Percentiles rank a stretch among this genome's conserved stretches.
These are phyloP conservation scores for Coemansia sp. DNA, from an alignment of 192 early-diverging fungal genomes.

Conservation along the genomic window DNA sequence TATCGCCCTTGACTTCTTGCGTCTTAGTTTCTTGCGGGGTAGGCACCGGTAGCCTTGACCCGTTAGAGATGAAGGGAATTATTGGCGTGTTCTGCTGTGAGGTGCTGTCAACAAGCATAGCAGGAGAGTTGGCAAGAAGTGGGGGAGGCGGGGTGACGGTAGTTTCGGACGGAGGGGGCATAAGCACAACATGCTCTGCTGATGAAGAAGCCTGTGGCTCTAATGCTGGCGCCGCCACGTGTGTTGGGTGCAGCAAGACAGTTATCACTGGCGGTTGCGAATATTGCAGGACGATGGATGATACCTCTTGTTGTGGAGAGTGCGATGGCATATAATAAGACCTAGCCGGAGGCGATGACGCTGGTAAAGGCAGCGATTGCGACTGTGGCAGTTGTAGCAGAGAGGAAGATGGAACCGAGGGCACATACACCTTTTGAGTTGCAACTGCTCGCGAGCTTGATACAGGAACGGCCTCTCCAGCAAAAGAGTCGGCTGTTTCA, in stretches of 20 bases:
- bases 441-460: neutral
- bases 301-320: neutral
- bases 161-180: neutral
- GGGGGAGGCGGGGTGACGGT: neutral
- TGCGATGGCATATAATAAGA: neutral
- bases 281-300: neutral
- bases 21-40: conserved; percentile 3
- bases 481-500: neutral
- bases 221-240: neutral
- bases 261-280: neutral
- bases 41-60: conserved; percentile 15
- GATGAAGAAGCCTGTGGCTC: neutral
- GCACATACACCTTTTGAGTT: neutral
- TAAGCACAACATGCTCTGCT: neutral
- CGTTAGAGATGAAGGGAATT: conserved; percentile 45
- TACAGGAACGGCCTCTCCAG: neutral
- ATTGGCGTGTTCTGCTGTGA: conserved; percentile 22
- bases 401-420: neutral
- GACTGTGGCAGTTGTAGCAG: neutral
- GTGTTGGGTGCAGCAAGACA: conserved; percentile 8
- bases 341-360: neutral
- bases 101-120: conserved; percentile 13
- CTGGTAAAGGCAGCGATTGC: neutral
- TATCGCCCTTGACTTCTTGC: conserved; percentile 1
- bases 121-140: conserved; percentile 7